Conservation (phyloP, 495 filamentous ascomycete species). For the Penicillium cinerascens region DNA sequence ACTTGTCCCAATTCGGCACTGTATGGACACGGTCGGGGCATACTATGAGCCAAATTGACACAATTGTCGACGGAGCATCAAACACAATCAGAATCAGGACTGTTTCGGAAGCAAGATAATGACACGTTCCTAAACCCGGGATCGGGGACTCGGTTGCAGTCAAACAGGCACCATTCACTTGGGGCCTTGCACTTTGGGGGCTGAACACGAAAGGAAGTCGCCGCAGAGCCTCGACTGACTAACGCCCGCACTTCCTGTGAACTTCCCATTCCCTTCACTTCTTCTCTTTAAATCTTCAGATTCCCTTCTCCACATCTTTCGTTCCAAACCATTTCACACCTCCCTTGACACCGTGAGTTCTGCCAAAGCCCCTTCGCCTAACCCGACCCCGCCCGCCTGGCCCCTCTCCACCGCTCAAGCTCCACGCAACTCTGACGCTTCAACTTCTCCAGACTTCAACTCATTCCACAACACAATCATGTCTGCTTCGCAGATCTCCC, state of each 20-base stretch:
- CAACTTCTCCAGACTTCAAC: not conserved
- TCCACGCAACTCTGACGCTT: not conserved
- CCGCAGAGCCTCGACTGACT: not conserved
- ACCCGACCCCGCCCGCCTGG: not conserved
- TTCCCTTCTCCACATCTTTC: not conserved
- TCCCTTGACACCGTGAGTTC: not conserved
- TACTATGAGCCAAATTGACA: no score
- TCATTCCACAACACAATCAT: not conserved
- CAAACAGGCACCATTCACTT: not conserved
- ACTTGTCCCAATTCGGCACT: not conserved
- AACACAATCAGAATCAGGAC: not conserved
- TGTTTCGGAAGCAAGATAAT: not conserved
- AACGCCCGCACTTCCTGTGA: not conserved
- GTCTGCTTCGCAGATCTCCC: conserved; percentile 7
- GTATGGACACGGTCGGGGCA: not conserved
- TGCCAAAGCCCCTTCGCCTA: not conserved
- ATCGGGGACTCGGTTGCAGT: not conserved
- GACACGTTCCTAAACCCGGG: not conserved
- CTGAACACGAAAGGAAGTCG: not conserved
- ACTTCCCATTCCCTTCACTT: not conserved
- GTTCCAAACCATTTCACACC: not conserved
- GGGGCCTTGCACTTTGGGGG: no score
- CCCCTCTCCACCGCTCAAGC: not conserved
- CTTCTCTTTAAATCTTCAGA: not conserved
- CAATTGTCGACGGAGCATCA: not conserved